phyloP scores from a whole-genome alignment of 1,284 basidiomycete genomes.

The Tilletia horrida region DNA sequence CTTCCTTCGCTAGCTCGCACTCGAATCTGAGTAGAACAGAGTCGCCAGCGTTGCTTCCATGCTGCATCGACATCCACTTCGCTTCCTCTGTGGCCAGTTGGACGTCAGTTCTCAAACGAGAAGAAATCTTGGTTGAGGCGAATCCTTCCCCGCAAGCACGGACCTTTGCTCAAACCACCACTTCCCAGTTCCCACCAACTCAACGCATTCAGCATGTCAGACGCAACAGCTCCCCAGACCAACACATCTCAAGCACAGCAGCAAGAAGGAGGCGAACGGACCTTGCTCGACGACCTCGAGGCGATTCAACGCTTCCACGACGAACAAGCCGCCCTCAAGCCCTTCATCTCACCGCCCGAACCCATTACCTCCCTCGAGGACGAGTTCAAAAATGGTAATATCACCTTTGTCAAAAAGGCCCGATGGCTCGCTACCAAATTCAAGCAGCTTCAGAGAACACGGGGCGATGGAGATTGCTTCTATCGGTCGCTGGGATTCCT shows the following conservation, averaged over 20 bases:
- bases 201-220: not conserved
- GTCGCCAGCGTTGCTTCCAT: too few species aligned
- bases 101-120: not conserved
- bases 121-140: not conserved
- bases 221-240: too few species aligned
- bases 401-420: slow-evolving; percentile 34
- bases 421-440: slow-evolving; percentile 40
- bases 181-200: not conserved
- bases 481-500: slow-evolving; percentile 48
- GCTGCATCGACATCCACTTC: too few species aligned
- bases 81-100: too few species aligned
- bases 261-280: not conserved
- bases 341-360: slow-evolving; percentile 34
- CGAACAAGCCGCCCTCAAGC: slow-evolving; percentile 25
- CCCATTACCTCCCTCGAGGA: slow-evolving; percentile 35
- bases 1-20: too few species aligned
- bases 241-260: not conserved
- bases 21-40: too few species aligned
- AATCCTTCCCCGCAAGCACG: not conserved
- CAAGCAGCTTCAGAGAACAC: slow-evolving; percentile 25
- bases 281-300: slow-evolving; percentile 4
- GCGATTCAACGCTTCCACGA: slow-evolving; percentile 22
- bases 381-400: slow-evolving; percentile 33
- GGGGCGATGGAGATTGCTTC: slow-evolving; percentile 52
- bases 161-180: not conserved